Evolutionary conservation across 164 flowering plant genomes (phyloP).

Genomic region (Stephania yunnanensis): DNA sequence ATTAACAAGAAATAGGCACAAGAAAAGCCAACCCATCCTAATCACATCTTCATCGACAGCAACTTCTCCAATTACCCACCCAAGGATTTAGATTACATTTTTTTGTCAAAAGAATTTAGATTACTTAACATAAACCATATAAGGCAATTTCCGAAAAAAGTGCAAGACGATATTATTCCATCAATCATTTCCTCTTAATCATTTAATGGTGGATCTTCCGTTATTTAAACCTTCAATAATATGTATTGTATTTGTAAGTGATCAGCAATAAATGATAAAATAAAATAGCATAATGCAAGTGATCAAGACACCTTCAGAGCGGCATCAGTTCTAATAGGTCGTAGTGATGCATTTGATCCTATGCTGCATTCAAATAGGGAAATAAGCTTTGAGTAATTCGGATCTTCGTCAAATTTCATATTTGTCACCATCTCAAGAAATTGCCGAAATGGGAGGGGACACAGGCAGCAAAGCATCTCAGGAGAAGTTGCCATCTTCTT

Average conservation of each 20-base stretch:
- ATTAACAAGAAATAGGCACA: too few relatives aligned
- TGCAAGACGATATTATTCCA: neutral
- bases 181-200: neutral
- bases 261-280: neutral
- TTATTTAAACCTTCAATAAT: neutral
- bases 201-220: neutral
- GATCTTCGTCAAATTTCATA: slow-evolving; percentile 60
- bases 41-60: neutral
- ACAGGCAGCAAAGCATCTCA: slow-evolving; percentile 38
- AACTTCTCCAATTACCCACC: neutral
- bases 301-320: slow-evolving; percentile 33
- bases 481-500: slow-evolving; percentile 55
- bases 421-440: slow-evolving; percentile 49
- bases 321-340: slow-evolving; percentile 46
- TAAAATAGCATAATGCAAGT: neutral
- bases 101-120: too few relatives aligned
- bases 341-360: slow-evolving; percentile 24
- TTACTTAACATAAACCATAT: neutral
- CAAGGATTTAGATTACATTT: neutral
- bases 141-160: neutral
- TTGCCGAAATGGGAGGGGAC: slow-evolving; percentile 45
- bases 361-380: slow-evolving; percentile 40
- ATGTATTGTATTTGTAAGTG: too few relatives aligned
- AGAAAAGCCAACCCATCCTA: neutral
- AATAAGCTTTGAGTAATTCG: slow-evolving; percentile 45